phyloP scores from a whole-genome alignment of 2,329 filamentous ascomycete species.

The Xylaria sp. region DNA sequence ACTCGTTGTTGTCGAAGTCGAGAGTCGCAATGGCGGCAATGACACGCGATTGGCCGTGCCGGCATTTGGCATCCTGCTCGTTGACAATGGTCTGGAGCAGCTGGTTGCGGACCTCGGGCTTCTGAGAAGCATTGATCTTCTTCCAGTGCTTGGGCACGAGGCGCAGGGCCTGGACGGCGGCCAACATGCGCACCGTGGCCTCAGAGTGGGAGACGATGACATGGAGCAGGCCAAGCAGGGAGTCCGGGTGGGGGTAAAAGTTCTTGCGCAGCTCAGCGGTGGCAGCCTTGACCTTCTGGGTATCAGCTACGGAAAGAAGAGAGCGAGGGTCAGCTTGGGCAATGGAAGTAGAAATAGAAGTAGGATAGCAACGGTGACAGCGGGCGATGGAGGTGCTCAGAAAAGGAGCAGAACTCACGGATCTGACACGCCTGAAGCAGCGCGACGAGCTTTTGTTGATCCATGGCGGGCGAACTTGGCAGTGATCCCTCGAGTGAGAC shows the following conservation, averaged over 20 bases:
- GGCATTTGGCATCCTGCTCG: conserved; percentile 78
- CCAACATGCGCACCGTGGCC: conserved; percentile 82
- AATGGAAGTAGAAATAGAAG: conserved; percentile 7
- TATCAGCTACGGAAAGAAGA: conserved; percentile 73
- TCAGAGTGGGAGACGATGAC: conserved; percentile 83
- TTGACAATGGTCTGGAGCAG: conserved; percentile 85
- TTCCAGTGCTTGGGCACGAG: conserved; percentile 89
- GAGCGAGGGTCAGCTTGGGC: conserved; percentile 48
- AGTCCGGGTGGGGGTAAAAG: conserved; percentile 88
- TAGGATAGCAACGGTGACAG: neutral
- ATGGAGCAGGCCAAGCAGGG: conserved; percentile 86
- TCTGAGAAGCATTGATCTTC: conserved; percentile 76
- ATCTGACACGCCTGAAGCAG: conserved; percentile 88
- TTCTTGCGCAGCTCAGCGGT: conserved; percentile 91
- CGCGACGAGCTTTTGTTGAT: conserved; percentile 84
- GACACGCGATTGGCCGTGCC: conserved; percentile 88
- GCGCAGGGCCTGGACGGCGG: conserved; percentile 87
- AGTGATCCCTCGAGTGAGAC: conserved; percentile 29
- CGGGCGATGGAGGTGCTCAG: conserved; percentile 11
- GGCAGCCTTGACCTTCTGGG: conserved; percentile 86
- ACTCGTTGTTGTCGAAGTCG: conserved; percentile 88
- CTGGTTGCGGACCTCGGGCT: conserved; percentile 81
- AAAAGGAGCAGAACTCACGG: conserved; percentile 67
- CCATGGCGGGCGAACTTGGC: conserved; percentile 62
- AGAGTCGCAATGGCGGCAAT: conserved; percentile 86